Base-by-base conservation (phyloP, 139 green algal genomes). In the Diplosphaera chodatii region DNA sequence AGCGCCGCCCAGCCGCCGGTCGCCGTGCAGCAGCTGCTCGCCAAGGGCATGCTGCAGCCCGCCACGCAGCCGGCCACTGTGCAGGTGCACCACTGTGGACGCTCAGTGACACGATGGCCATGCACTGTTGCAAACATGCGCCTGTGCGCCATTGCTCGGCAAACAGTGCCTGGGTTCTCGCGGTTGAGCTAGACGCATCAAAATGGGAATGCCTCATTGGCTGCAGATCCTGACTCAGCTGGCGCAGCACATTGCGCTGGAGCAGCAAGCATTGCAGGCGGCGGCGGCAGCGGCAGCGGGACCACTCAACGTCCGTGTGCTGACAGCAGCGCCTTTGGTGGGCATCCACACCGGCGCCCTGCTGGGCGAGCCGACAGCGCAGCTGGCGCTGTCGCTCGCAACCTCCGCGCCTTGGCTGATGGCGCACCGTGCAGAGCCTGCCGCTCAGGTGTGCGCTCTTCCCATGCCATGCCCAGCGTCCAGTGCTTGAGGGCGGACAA, bases 31-130 rank as follows among this genome's bases (percentile, higher is more conserved):
- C 89, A 96, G 77, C 75, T 96, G 56, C 79, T 96, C 6, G 77
- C 96, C 25, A 95, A 93, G 69, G 91, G 90, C 8, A 76, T 97
- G 25, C 84, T 88, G 40, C 84, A 87, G 56, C 68, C 70, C 0
- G 75, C 91, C 13, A 94, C 85, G 1, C 78, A 88, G 71, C 40
- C 74, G 23, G 62, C 78, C 29, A 85, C 85, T 0, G 62, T 93
- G 3, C 72, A 85, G 67, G 77, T 84, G n/a, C 33, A n/a, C n/a
- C n/a, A n/a, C n/a, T n/a, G n/a, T n/a, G n/a, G n/a, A n/a, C n/a
- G n/a, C n/a, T n/a, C n/a, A n/a, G n/a, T n/a, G n/a, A n/a, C n/a
- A n/a, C n/a, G n/a, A n/a, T n/a, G n/a, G n/a, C n/a, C n/a, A n/a
- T n/a, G n/a, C n/a, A n/a, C n/a, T n/a, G n/a, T n/a, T n/a, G n/a